Conservation (phyloP, 2,329 filamentous ascomycete genomes). For the Ceratocystis huliohia region DNA sequence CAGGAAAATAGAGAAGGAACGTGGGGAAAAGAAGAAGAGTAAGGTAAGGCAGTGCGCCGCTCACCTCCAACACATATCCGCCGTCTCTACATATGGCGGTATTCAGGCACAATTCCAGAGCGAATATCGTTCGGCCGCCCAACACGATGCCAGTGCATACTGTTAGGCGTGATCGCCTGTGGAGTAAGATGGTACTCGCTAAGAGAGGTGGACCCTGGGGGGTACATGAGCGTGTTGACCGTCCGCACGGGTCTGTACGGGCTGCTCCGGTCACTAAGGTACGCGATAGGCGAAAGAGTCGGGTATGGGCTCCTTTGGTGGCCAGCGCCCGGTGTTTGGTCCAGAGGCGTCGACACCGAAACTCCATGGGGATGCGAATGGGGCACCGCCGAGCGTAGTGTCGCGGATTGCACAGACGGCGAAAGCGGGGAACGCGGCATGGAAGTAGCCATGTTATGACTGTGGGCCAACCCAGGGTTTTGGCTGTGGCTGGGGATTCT, state of each 20-base stretch:
- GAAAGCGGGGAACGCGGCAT: constrained; percentile 43
- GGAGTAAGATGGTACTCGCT: constrained; percentile 53
- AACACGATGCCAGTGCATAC: constrained; percentile 75
- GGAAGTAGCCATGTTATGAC: constrained; percentile 26
- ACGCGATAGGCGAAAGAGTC: constrained; percentile 67
- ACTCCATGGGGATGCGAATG: constrained; percentile 6
- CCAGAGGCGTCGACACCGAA: not conserved
- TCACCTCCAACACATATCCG: not conserved
- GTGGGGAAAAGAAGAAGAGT: not conserved
- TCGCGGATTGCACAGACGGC: constrained; percentile 12
- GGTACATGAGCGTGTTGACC: constrained; percentile 82
- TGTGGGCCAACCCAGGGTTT: not conserved
- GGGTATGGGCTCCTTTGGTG: constrained; percentile 15
- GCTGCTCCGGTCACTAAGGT: constrained; percentile 76
- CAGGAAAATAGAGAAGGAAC: not conserved
- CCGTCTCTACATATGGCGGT: constrained; percentile 11
- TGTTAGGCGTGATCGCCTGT: constrained; percentile 46
- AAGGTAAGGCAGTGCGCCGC: not conserved
- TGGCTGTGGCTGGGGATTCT: not conserved
- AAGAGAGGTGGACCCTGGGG: constrained; percentile 67
- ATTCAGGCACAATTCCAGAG: constrained; percentile 59
- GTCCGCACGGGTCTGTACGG: constrained; percentile 85
- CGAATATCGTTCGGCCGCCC: constrained; percentile 56
- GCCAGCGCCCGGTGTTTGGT: not conserved
- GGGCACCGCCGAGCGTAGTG: constrained; percentile 8